Conservation (phyloP, 2,329 filamentous ascomycete species). For the Pseudogymnoascus pannorum region DNA sequence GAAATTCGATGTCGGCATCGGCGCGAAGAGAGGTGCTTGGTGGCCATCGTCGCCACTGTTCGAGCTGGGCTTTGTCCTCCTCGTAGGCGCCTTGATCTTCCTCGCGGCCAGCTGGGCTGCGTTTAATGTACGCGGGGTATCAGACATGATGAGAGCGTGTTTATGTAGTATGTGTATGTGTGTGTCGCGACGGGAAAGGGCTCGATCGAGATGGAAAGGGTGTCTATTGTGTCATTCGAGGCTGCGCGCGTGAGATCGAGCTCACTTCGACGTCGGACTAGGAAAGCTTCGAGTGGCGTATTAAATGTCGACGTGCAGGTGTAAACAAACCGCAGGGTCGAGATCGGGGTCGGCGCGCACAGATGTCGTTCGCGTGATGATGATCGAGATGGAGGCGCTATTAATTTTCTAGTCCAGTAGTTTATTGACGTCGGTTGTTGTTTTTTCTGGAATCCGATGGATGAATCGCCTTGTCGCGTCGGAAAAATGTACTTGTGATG, state of each 20-base stretch:
- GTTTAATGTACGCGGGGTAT: constrained; percentile 14
- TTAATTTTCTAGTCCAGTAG: neutral
- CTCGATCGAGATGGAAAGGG: neutral
- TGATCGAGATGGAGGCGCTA: constrained; percentile 2
- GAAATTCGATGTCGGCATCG: constrained; percentile 11
- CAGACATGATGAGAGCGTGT: neutral
- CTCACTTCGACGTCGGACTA: neutral
- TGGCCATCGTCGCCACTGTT: constrained; percentile 9
- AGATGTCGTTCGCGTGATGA: neutral
- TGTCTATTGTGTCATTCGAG: constrained; percentile 2
- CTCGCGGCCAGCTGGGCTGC: constrained; percentile 28
- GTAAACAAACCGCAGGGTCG: constrained; percentile 4
- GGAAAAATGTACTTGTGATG: neutral
- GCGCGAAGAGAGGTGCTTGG: constrained; percentile 13
- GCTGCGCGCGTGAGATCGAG: neutral
- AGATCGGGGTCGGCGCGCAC: neutral
- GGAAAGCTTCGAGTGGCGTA: neutral
- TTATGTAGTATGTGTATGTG: neutral
- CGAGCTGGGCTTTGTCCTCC: constrained; percentile 5
- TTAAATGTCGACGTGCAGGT: neutral
- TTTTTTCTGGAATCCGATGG: neutral
- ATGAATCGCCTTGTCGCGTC: neutral
- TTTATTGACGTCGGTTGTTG: constrained; percentile 6
- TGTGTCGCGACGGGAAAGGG: neutral
- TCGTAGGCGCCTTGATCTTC: constrained; percentile 23